phyloP scores from a whole-genome alignment of 1,284 basidiomycete species.

The Sporisorium iseilematis-ciliati region DNA sequence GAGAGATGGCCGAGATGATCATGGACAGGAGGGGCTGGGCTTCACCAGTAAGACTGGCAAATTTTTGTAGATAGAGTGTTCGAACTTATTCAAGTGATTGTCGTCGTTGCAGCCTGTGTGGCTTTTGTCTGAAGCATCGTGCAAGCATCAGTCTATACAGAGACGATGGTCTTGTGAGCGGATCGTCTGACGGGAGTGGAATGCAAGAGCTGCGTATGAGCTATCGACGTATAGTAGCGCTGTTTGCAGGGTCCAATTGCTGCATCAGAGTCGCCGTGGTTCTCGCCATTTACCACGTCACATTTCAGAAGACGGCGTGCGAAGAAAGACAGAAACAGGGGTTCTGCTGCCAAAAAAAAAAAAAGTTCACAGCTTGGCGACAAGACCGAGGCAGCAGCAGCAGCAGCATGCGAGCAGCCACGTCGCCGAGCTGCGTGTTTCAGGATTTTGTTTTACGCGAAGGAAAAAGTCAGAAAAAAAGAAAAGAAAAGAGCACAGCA shows the following conservation, averaged over 20 bases:
- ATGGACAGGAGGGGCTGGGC: slow-evolving; percentile 51
- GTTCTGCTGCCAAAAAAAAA: not conserved
- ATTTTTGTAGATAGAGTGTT: slow-evolving; percentile 35
- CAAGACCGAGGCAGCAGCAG: not conserved
- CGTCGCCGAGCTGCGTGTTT: not conserved
- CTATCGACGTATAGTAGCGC: too few species aligned
- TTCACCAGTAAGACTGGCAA: slow-evolving; percentile 56
- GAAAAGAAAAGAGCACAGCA: not conserved
- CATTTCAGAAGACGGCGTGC: too few species aligned
- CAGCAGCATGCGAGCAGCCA: not conserved
- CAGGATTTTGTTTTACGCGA: not conserved
- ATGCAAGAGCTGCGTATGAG: too few species aligned
- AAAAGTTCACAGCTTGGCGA: not conserved
- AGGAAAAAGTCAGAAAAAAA: not conserved
- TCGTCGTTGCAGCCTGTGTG: not conserved
- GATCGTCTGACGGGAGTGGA: too few species aligned
- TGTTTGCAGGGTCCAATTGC: too few species aligned
- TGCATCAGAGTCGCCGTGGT: too few species aligned
- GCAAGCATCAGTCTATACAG: too few species aligned
- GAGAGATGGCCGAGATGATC: slow-evolving; percentile 32
- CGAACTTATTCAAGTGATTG: not conserved
- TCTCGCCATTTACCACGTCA: too few species aligned
- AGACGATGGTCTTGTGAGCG: too few species aligned
- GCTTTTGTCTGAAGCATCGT: not conserved
- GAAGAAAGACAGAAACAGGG: too few species aligned